A percentile compares a stretch with the other conserved stretches of the same genome.
phyloP scores from a whole-genome alignment of 129 eudicot species.

The Kitagawia praeruptora region DNA sequence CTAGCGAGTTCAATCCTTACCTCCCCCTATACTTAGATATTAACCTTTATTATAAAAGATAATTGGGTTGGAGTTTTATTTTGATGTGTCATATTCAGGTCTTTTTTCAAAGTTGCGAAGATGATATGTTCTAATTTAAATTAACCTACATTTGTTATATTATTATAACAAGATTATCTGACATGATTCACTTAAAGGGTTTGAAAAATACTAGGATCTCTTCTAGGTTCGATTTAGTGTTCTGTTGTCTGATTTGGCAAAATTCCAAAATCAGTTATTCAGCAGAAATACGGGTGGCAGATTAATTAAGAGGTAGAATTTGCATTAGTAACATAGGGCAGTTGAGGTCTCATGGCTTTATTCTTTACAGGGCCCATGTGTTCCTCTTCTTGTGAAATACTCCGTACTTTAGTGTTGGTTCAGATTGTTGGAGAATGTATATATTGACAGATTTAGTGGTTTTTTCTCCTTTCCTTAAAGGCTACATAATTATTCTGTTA shows the following conservation, averaged over 20 bases:
- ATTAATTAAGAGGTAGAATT: not conserved
- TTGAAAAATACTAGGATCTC: not conserved
- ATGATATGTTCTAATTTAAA: not conserved
- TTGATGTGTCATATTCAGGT: not conserved
- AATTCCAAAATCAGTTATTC: not conserved
- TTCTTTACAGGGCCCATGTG: not conserved
- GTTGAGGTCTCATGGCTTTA: not conserved
- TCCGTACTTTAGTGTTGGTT: not conserved
- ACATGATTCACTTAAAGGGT: not conserved
- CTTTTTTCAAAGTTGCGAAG: not conserved
- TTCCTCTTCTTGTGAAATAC: not conserved
- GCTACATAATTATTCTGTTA: not conserved
- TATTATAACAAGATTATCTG: not conserved
- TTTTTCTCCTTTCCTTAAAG: not conserved
- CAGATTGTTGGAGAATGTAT: not conserved
- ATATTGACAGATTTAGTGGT: not conserved
- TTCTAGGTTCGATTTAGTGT: not conserved
- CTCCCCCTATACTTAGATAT: not conserved
- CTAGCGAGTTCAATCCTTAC: not conserved
- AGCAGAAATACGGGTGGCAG: not conserved
- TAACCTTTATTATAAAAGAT: too few species aligned
- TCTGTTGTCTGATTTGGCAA: not conserved
- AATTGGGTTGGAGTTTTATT: not conserved
- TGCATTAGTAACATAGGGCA: not conserved
- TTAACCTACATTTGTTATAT: not conserved